These are phyloP conservation scores for Discostella stelligera DNA, from an alignment of 352 stramenopile species.

Conservation along the genomic window DNA sequence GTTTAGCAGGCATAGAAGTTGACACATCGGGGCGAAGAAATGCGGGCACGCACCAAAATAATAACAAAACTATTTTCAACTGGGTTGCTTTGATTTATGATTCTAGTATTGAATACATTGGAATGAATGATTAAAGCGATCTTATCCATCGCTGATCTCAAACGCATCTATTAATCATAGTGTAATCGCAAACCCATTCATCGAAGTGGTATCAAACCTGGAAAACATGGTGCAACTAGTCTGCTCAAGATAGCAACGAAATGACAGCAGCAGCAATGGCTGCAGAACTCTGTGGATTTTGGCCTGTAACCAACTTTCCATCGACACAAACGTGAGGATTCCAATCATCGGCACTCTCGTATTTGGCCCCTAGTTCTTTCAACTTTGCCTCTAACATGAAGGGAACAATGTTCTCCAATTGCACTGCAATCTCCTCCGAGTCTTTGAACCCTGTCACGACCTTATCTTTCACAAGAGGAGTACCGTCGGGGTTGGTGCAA, in stretches of 20 bases:
- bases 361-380: slow-evolving; percentile 76
- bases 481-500: slow-evolving; percentile 62
- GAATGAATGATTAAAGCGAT: too few species aligned
- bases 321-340: slow-evolving; percentile 68
- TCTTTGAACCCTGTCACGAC: slow-evolving; percentile 81
- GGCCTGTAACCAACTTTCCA: slow-evolving; percentile 82
- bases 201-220: too few species aligned
- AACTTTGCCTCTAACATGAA: slow-evolving; percentile 79
- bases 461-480: slow-evolving; percentile 65
- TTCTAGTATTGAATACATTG: too few species aligned
- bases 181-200: too few species aligned
- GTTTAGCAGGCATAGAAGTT: too few species aligned
- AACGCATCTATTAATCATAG: neutral
- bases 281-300: slow-evolving; percentile 76
- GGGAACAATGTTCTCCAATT: slow-evolving; percentile 61
- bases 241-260: slow-evolving; percentile 53
- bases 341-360: slow-evolving; percentile 73
- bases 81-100: too few species aligned
- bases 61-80: too few species aligned
- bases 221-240: slow-evolving; percentile 62
- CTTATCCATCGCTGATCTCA: too few species aligned
- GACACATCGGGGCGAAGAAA: too few species aligned
- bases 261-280: slow-evolving; percentile 60
- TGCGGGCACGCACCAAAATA: too few species aligned
- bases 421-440: slow-evolving; percentile 73